Conservation (phyloP, 805 yeast genomes). For the Millerago galiae region DNA sequence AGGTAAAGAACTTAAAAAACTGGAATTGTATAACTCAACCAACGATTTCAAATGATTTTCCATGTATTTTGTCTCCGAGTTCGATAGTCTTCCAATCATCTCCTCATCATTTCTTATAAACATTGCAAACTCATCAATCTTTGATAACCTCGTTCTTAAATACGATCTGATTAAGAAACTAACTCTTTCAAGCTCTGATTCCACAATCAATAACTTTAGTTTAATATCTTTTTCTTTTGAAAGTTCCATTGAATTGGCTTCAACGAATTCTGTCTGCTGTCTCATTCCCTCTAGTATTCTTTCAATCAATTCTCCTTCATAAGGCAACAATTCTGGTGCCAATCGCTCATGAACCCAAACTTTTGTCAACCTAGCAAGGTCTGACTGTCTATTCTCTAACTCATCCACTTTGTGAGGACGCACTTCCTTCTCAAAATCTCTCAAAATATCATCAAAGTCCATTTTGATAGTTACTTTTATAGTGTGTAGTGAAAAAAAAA, state of each 20-base stretch:
- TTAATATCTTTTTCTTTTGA: conserved; percentile 62
- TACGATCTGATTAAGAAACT: conserved; percentile 78
- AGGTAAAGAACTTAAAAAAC: conserved; percentile 66
- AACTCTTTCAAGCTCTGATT: conserved; percentile 84
- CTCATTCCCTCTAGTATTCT: conserved; percentile 54
- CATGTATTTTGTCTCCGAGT: conserved; percentile 61
- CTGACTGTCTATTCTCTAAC: conserved; percentile 25
- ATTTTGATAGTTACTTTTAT: background rate
- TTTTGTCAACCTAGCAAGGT: conserved; percentile 41
- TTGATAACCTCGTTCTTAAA: conserved; percentile 59
- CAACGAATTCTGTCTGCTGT: conserved; percentile 68
- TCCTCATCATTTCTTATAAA: conserved; percentile 44
- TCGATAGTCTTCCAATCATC: conserved; percentile 39
- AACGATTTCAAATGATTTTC: conserved; percentile 59
- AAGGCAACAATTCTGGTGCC: conserved; percentile 82
- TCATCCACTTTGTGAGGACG: conserved; percentile 23
- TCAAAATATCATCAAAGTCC: conserved; percentile 62
- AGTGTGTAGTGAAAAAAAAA: no score
- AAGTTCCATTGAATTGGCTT: conserved; percentile 69
- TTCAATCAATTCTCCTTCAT: conserved; percentile 53
- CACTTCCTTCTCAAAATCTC: conserved; percentile 51
- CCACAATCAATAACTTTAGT: conserved; percentile 75
- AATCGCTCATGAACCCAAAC: conserved; percentile 82
- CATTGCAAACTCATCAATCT: conserved; percentile 65
- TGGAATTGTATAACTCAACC: conserved; percentile 56